Conservation (phyloP, 371 early-diverging fungal species). For the Mortierella sp. region DNA sequence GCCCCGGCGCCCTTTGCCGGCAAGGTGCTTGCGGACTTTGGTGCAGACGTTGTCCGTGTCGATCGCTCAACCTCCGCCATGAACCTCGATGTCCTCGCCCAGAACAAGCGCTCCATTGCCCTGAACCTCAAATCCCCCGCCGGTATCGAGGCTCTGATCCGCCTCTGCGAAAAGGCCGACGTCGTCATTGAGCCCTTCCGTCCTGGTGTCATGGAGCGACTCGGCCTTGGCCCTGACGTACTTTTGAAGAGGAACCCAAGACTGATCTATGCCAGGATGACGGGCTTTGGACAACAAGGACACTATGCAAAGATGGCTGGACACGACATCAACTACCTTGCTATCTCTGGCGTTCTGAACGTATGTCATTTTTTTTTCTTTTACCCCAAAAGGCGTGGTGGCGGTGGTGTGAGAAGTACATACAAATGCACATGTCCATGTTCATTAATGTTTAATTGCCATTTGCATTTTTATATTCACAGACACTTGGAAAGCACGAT, state of each 20-base stretch:
- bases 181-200: conserved; percentile 85
- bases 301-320: conserved; percentile 73
- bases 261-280: conserved; percentile 76
- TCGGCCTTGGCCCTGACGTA: conserved; percentile 79
- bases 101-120: conserved; percentile 79
- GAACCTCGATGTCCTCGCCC: conserved; percentile 68
- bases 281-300: conserved; percentile 81
- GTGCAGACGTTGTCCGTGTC: conserved; percentile 81
- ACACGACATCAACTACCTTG: conserved; percentile 84
- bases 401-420: neutral
- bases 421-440: neutral
- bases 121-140: conserved; percentile 72
- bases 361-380: conserved; percentile 49
- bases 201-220: conserved; percentile 81
- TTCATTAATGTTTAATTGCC: neutral
- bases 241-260: conserved; percentile 68
- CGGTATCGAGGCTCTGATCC: conserved; percentile 63
- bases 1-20: conserved; percentile 84
- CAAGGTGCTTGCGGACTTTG: conserved; percentile 81
- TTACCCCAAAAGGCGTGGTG: neutral
- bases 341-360: conserved; percentile 76
- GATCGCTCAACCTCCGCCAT: conserved; percentile 64
- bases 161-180: conserved; percentile 69
- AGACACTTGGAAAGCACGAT: conserved; percentile 73
- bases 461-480: neutral